Evolutionary conservation across 768 basidiomycete species (phyloP).

Genomic region (Lentinula aciculospora): DNA sequence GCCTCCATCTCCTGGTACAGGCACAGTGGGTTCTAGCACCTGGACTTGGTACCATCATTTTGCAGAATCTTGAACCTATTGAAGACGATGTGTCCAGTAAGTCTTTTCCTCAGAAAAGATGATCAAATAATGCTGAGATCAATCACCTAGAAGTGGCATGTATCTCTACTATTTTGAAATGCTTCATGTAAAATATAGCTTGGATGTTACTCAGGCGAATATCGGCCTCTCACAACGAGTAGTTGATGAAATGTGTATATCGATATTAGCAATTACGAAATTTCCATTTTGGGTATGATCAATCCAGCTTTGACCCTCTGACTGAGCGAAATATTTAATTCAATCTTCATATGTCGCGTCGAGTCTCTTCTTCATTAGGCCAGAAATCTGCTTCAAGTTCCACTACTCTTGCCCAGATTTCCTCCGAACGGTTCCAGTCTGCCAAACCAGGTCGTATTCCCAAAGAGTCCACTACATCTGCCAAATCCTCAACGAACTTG

Average conservation of each 20-base stretch:
- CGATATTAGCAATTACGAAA: neutral
- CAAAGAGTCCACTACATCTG: conserved; percentile 39
- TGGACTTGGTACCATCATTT: neutral
- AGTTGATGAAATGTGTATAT: too few relatives aligned
- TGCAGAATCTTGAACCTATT: neutral
- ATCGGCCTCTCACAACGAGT: too few relatives aligned
- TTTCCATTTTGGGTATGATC: neutral
- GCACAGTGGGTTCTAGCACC: neutral
- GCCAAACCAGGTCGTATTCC: conserved; percentile 29
- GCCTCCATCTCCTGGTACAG: neutral
- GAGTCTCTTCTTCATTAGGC: conserved; percentile 26
- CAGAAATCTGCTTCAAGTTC: conserved; percentile 61
- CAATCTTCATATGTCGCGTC: neutral
- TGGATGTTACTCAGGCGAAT: too few relatives aligned
- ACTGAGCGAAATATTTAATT: too few relatives aligned
- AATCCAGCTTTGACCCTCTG: neutral
- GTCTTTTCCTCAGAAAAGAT: neutral
- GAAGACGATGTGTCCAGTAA: neutral
- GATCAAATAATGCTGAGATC: neutral
- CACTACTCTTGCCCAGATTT: conserved; percentile 50
- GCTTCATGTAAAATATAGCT: neutral
- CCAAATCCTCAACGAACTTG: conserved; percentile 46
- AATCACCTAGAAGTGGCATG: too few relatives aligned
- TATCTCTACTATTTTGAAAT: too few relatives aligned
- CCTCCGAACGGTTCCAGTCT: conserved; percentile 35